phyloP scores from a whole-genome alignment of 2,329 filamentous ascomycete genomes.

The Thelonectria blattea region DNA sequence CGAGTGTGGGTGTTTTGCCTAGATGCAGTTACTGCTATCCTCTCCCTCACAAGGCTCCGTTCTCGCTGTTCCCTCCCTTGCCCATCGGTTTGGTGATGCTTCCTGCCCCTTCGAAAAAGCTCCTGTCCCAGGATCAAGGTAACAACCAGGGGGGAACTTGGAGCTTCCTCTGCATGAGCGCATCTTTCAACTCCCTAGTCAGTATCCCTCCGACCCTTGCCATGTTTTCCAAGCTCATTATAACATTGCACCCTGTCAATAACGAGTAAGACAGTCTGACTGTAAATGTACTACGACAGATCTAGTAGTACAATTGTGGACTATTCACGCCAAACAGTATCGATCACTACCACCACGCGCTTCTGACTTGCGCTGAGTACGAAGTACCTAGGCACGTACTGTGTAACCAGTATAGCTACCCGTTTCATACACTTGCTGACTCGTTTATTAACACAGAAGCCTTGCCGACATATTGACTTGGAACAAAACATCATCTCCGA shows the following conservation, averaged over 20 bases:
- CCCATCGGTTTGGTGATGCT: not conserved
- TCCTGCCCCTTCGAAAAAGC: not conserved
- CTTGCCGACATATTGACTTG: constrained; percentile 6
- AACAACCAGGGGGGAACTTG: constrained; percentile 5
- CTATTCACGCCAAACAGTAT: no score
- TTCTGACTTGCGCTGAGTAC: no score
- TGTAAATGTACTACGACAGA: no score
- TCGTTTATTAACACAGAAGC: no score
- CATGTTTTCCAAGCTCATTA: constrained; percentile 2
- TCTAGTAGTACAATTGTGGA: no score
- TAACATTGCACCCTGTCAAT: constrained; percentile 8
- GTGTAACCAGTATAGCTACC: no score
- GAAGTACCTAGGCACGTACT: no score
- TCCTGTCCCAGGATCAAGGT: not conserved
- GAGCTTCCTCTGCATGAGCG: constrained; percentile 9
- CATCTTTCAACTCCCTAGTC: constrained; percentile 14
- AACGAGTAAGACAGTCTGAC: not conserved
- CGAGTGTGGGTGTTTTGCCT: not conserved
- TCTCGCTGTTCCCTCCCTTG: constrained; percentile 2
- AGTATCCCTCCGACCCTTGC: constrained; percentile 15
- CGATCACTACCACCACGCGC: no score
- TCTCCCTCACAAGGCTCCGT: not conserved
- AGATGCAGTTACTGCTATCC: constrained; percentile 1
- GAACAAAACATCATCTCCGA: constrained; percentile 15
- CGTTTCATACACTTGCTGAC: no score